Base-by-base conservation (phyloP, 202 grass and related monocot species). In the Setaria italica region DNA sequence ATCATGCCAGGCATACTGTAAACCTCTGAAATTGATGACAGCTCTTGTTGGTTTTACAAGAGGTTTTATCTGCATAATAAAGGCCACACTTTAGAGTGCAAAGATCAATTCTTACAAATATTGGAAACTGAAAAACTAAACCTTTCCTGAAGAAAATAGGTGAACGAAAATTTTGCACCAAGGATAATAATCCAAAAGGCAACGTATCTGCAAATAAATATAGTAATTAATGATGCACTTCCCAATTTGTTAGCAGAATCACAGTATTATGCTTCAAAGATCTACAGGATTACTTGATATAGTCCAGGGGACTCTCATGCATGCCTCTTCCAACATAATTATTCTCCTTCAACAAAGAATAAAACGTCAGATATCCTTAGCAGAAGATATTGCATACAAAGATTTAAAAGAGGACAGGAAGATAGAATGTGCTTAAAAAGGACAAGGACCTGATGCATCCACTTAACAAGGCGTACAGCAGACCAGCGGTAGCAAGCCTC, bases 71-170 rank as follows among this genome's bases (percentile, higher is more conserved):
- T 97, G 95, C 84, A 92, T 83, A 80, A 87, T 41, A 71, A 90
- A 83, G 12, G 16, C 17, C 33, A 69, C 35, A 53, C n/a, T 65
- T 76, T 70, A 50, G 79, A 84, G 62, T 47, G 74, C 59, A 81
- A 79, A 56, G 4, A 70, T 33, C 68, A 69, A 79, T 74, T 62
- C 29, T 54, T 72, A 70, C 2, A 70, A 70, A 83, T 13, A 81
- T 45, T 32, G 2, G 11, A 58, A 62, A 78, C n/a, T 17, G 63
- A 48, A 56, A 49, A 85, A 86, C 78, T 72, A 87, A 47, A 47
- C 80, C 80, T 89, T 95, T 79, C 95, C 95, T 97, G 95, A 72
- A 97, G 95, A 90, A 97, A 97, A 95, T 95, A 97, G 55, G 95
- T 90, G 75, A 97, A 97, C 41, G 92, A 93, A 93, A 95, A 97